A percentile compares a stretch with the other conserved stretches of the same genome.
These are phyloP conservation scores for Madurella mycetomatis DNA, from an alignment of 2,329 filamentous ascomycete genomes.

Conservation along the genomic window DNA sequence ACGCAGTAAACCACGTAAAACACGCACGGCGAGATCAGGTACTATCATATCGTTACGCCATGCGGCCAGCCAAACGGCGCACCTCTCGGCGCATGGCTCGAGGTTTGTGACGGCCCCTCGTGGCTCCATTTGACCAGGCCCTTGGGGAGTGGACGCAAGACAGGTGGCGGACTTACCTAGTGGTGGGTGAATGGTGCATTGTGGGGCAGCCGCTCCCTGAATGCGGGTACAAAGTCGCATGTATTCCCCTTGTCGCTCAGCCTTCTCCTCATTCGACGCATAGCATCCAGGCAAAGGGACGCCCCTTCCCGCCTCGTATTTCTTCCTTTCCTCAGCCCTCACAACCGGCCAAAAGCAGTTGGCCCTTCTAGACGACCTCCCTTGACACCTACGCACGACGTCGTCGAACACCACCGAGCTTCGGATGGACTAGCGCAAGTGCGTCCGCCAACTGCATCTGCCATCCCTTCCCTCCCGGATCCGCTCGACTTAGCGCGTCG, in stretches of 20 bases:
- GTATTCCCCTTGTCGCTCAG: slow-evolving; percentile 7
- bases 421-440: slow-evolving; percentile 8
- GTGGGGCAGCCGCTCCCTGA: slow-evolving; percentile 4
- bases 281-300: slow-evolving; percentile 17
- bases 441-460: background rate
- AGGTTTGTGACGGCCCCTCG: slow-evolving; percentile 2
- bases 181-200: background rate
- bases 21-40: no score
- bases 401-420: background rate
- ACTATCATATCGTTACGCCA: background rate
- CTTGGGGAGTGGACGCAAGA: background rate
- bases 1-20: background rate
- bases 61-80: background rate
- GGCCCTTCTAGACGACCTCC: slow-evolving; percentile 11
- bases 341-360: slow-evolving; percentile 1
- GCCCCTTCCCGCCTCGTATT: slow-evolving; percentile 28
- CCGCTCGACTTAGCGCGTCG: slow-evolving; percentile 4
- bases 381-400: slow-evolving; percentile 3
- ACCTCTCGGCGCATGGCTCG: background rate
- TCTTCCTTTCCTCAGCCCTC: slow-evolving; percentile 19
- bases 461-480: slow-evolving; percentile 10
- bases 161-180: slow-evolving; percentile 4
- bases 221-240: slow-evolving; percentile 1
- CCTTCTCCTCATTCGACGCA: slow-evolving; percentile 24
- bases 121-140: slow-evolving; percentile 21